phyloP scores from a whole-genome alignment of 225 moss, liverwort and hornwort species.

The Antitrichia curtipendula region DNA sequence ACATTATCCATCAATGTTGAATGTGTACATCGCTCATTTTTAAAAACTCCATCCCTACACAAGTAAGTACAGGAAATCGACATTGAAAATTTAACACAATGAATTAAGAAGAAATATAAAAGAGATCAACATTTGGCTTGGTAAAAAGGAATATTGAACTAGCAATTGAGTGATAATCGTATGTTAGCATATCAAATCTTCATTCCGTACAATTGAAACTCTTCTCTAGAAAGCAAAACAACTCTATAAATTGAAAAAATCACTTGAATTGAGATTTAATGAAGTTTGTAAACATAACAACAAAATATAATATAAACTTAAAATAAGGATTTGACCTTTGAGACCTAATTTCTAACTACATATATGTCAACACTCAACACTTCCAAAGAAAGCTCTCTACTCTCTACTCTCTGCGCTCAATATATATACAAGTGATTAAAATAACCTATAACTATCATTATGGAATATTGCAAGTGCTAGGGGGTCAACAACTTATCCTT shows the following conservation, averaged over 20 bases:
- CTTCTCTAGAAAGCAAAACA: background rate
- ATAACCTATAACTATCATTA: background rate
- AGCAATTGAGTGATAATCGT: background rate
- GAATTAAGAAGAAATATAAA: background rate
- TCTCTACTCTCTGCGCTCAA: accelerated
- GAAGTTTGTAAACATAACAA: background rate
- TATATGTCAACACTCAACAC: background rate
- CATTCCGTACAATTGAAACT: background rate
- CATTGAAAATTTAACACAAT: background rate
- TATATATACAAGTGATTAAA: background rate
- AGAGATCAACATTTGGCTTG: no score
- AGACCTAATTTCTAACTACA: background rate
- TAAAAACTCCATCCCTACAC: background rate
- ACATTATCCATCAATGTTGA: background rate
- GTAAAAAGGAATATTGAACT: background rate
- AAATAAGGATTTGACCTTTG: background rate
- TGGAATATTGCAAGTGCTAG: background rate
- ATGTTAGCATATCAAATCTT: background rate
- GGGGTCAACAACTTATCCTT: background rate
- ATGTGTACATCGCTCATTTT: background rate
- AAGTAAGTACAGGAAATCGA: background rate
- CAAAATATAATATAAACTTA: background rate
- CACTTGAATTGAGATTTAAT: background rate
- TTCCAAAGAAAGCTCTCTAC: background rate
- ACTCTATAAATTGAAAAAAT: background rate